Evolutionary conservation across 2,329 filamentous ascomycete genomes (phyloP).

Genomic region (Allantophomopsis lycopodina): DNA sequence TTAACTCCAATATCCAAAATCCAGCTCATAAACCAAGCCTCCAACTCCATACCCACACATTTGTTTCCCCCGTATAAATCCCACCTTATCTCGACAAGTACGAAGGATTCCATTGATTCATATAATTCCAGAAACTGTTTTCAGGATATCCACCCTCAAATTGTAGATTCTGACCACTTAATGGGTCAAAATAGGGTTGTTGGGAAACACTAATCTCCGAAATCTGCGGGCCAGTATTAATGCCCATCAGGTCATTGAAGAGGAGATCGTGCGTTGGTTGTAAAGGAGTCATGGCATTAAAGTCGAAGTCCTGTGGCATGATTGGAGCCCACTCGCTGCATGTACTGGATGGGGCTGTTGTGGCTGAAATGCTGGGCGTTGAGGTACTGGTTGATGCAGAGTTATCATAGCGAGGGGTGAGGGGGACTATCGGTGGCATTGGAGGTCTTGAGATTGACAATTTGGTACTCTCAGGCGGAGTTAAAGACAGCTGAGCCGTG

Average conservation of each 20-base stretch:
- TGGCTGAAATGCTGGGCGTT: not conserved
- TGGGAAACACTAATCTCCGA: not conserved
- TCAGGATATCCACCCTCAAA: slow-evolving; percentile 40
- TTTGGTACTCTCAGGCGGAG: not conserved
- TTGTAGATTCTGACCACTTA: slow-evolving; percentile 18
- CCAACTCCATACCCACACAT: too few relatives aligned
- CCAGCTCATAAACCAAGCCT: too few relatives aligned
- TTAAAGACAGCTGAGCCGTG: not conserved
- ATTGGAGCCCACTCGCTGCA: slow-evolving; percentile 1
- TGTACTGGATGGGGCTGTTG: slow-evolving; percentile 3
- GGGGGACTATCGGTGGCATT: not conserved
- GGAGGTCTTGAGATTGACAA: not conserved
- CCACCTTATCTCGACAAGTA: too few relatives aligned
- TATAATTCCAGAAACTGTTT: slow-evolving; percentile 40
- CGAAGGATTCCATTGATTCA: slow-evolving; percentile 28
- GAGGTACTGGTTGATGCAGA: not conserved
- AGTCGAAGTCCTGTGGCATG: slow-evolving; percentile 29
- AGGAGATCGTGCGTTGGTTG: slow-evolving; percentile 42
- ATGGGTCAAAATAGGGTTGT: too few relatives aligned
- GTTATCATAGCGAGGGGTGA: not conserved
- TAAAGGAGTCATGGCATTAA: slow-evolving; percentile 36
- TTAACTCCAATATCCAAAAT: too few relatives aligned
- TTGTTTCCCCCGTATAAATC: too few relatives aligned
- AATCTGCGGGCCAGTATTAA: not conserved
- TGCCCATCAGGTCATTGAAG: slow-evolving; percentile 37